Evolutionary conservation across 768 basidiomycete genomes (phyloP), one percentile per base, ranked within the genome.

Genomic region (Thelephora ganbajun): DNA sequence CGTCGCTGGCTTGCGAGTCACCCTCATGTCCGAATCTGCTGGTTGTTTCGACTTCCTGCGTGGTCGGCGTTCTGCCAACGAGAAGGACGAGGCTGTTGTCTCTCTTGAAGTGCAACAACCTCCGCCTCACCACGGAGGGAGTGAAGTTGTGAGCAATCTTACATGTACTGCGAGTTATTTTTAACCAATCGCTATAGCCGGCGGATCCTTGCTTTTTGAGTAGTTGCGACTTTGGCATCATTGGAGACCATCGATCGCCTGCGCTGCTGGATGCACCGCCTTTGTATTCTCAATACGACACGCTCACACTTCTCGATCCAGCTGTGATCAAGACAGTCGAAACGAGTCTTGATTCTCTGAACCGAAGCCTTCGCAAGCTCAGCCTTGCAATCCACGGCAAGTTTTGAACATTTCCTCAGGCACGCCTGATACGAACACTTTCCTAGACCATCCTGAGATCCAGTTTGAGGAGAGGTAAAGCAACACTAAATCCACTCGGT

Each of bases 321-420:
- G 70, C 71, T 45, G 66, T 77, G n/a, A 57, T 74, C 41, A 59
- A 63, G 23, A 73, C 74, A 6, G 73, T 89, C 48, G 76, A 80
- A 46, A 53, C 57, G 2, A 66, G 66, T 36, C 54, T 90, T 45
- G 71, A 81, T 54, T 57, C 66, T 45, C 63, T 82, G 11, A 68
- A 69, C 47, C 52, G 67, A 6, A 62, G 73, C 44, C 67, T 90
- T 34, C 74, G 83, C 20, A 59, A 71, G 18, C 63, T 90, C 35
- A 87, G 84, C 56, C 59, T 85, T 51, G 65, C 74, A 23, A 84
- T 90, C 33, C 84, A 86, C 56, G 72, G 86, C 86, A 57, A 51
- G 73, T 50, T 20, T 51, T 47, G 16, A 49, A 43, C 35, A 48
- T 3, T 3, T 6, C 26, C 37, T 9, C 34, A 26, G 18, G 12